Conservation (phyloP, 371 early-diverging fungal species). For the Mortierella sp. region DNA sequence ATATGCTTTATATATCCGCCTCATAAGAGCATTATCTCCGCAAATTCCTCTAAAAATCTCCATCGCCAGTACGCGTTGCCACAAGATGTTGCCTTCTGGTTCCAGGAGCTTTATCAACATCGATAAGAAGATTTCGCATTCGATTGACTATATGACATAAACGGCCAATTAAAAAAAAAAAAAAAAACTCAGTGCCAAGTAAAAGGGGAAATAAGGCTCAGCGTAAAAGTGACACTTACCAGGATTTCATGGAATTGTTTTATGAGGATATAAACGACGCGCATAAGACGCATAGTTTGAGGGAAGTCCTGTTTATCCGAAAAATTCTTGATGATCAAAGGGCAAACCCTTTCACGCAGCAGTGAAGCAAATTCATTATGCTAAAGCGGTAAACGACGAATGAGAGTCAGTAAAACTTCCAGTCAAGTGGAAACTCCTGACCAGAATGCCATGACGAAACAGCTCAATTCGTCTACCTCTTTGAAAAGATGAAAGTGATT, state of each 20-base stretch:
- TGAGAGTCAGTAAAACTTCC: not conserved
- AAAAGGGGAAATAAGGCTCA: not conserved
- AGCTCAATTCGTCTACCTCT: constrained; percentile 61
- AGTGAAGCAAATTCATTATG: constrained; percentile 79
- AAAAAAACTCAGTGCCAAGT: no score
- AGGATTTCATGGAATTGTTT: constrained; percentile 82
- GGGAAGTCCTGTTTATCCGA: constrained; percentile 91
- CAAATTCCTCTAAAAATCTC: constrained; percentile 86
- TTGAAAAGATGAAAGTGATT: constrained; percentile 83
- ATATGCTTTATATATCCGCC: constrained; percentile 80
- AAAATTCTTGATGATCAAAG: constrained; percentile 89
- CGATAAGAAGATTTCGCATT: constrained; percentile 94
- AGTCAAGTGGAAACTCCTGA: no score
- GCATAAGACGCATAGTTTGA: constrained; percentile 84
- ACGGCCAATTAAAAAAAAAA: not conserved
- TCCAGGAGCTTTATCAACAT: constrained; percentile 89
- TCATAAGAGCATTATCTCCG: constrained; percentile 68
- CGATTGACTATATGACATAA: constrained; percentile 62
- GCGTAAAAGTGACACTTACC: constrained; percentile 53
- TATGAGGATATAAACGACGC: constrained; percentile 85
- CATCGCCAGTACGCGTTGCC: constrained; percentile 91
- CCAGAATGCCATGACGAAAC: no score
- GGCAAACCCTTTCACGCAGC: constrained; percentile 87
- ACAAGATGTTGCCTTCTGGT: constrained; percentile 77
- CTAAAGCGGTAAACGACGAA: constrained; percentile 53